Percentiles rank a stretch among this genome's conserved stretches.
These are phyloP conservation scores for Salvia miltiorrhiza DNA, from an alignment of 257 asterid species.

Conservation along the genomic window DNA sequence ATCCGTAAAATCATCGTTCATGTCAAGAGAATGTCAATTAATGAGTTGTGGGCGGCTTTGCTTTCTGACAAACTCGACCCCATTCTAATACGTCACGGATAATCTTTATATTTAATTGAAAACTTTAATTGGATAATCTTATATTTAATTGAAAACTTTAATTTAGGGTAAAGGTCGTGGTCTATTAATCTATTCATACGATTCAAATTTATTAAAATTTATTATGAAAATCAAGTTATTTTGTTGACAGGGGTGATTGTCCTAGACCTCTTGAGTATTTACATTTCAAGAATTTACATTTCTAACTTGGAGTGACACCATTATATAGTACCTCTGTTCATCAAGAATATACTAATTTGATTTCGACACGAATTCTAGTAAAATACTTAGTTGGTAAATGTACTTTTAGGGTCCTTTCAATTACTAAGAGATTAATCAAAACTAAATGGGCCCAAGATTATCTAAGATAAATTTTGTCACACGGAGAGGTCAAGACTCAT, in stretches of 20 bases:
- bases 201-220: background rate
- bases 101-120: slow-evolving; percentile 1
- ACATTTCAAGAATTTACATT: background rate
- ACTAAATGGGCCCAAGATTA: too few species aligned
- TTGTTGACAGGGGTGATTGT: background rate
- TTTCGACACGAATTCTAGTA: too few species aligned
- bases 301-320: background rate
- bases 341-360: too few species aligned
- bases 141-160: slow-evolving; percentile 5
- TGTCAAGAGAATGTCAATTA: background rate
- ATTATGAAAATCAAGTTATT: background rate
- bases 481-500: too few species aligned
- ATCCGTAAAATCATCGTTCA: too few species aligned
- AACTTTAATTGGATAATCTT: background rate
- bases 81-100: background rate
- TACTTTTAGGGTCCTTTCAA: too few species aligned
- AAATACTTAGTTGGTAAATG: too few species aligned
- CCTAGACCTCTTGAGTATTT: background rate
- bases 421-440: too few species aligned
- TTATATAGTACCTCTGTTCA: too few species aligned
- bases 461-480: too few species aligned
- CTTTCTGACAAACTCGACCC: slow-evolving; percentile 1
- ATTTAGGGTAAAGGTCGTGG: background rate
- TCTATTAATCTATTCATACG: background rate
- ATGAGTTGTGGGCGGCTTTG: background rate